Conservation (phyloP, 108 stramenopile genomes). For the Bacterosira constricta region DNA sequence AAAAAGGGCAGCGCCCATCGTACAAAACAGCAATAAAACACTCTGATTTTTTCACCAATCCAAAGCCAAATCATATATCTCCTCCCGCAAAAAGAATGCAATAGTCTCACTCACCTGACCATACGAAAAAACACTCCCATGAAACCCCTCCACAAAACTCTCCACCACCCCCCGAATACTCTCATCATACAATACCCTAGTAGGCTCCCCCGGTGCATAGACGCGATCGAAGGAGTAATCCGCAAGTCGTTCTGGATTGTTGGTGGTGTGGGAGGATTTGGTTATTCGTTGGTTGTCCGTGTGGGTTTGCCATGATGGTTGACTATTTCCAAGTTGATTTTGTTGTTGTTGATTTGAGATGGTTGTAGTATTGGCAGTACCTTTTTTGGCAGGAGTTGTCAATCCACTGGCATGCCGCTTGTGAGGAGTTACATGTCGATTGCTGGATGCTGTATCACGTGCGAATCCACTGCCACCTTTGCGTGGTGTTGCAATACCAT, state of each 20-base stretch:
- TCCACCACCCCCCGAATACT: slow-evolving; percentile 55
- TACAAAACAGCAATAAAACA: too few relatives aligned
- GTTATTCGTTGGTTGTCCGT: background rate
- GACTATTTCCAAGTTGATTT: background rate
- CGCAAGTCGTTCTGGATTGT: slow-evolving; percentile 34
- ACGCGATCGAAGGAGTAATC: slow-evolving; percentile 72
- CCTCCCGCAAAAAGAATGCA: too few relatives aligned
- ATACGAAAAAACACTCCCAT: slow-evolving; percentile 93
- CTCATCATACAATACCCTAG: slow-evolving; percentile 54
- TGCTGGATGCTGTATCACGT: background rate
- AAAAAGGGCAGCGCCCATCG: too few relatives aligned
- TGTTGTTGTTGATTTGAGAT: background rate
- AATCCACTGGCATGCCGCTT: background rate
- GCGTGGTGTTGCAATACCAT: background rate
- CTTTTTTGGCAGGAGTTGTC: background rate
- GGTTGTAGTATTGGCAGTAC: background rate
- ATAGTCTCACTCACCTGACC: slow-evolving; percentile 65
- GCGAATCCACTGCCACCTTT: too few relatives aligned
- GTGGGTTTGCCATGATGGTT: background rate
- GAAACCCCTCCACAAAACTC: slow-evolving; percentile 89
- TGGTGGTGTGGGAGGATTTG: background rate
- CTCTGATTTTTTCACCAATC: too few relatives aligned
- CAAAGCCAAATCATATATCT: too few relatives aligned
- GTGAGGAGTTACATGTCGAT: background rate
- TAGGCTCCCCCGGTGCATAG: slow-evolving; percentile 51